Base-by-base conservation (phyloP, 176 grass and related monocot species). In the Puya raimondii region DNA sequence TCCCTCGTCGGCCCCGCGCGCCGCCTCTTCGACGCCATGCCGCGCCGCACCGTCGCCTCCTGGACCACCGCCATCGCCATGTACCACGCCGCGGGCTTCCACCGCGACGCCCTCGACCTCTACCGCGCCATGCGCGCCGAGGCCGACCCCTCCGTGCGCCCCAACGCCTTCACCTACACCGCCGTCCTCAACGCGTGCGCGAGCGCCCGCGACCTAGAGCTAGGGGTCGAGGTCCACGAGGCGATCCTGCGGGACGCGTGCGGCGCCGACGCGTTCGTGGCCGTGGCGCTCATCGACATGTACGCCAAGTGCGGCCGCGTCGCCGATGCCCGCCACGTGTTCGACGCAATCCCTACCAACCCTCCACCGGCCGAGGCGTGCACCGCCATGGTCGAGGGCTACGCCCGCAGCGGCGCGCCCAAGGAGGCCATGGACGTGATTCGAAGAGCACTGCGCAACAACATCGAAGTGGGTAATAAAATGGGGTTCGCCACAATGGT, bases 351-450 rank as follows among this genome's bases (percentile, higher is more conserved):
- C 12, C 5, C 1, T 12, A 68, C 16, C 6, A n/a, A 18, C 9
- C 15, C 56, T 18, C 65, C 51, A 0, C 61, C 74, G 4, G 65
- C 49, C 15, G 64, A 77, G 29, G 74, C 65, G 47, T 77, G 65
- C 65, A 77, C 74, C 7, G 74, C 65, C 12, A 77, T 77, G 74
- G 58, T 77, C 13, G 74, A 77, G 27, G 65, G 74, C 52, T 69
- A 69, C 12, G 68, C 23, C 66, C 11, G 33, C 26, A 77, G 59
- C 26, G 65, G 74, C 27, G 18, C 67, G 18, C 51, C 18, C 2
- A 69, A 50, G 65, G 53, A 59, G 20, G 74, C 65, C 22, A 77
- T 77, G 20, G 65, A 69, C 48, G 51, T 77, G 9, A 77, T 50
- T 10, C 66, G 74, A 33, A 77, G 50, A 29, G 53, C 65, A 17